Base-by-base conservation (phyloP, 768 basidiomycete genomes). In the Auriscalpium vulgare region DNA sequence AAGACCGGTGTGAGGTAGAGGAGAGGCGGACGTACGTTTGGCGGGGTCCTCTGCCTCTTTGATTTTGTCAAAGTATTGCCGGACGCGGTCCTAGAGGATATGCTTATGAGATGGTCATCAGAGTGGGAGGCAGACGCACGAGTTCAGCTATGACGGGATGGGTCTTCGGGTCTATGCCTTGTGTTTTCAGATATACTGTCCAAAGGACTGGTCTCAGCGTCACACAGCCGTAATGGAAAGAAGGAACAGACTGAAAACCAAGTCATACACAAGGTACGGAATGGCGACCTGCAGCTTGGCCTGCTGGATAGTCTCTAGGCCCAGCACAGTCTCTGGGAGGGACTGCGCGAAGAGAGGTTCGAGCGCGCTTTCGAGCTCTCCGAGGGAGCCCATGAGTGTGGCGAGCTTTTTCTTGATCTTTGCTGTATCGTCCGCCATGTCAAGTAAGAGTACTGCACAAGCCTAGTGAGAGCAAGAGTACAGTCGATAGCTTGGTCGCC, bases 251-350 rank as follows among this genome's bases (percentile, higher is more conserved):
- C 91, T 84, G 71, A 91, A 91, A n/a, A 91, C 72, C 10, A 94
- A 77, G 68, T 92, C 90, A 65, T 93, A 90, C 3, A 87, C 77
- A 35, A 90, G 75, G 69, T 93, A 93, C n/a, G 89, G 88, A 45
- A 93, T 65, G 37, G 82, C 74, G 6, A 84, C 84, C 59, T 93
- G 87, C 3, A 92, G 69, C 68, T 91, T 91, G 23, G 90, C 91
- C 63, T 90, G 87, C 57, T 91, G 85, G 19, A 93, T 74, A 8
- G 82, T 80, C 58, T 88, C 83, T 23, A 91, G 75, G 11, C 74
- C 74, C 21, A 85, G 69, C 14, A 84, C 65, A 0, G 83, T 81
- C 61, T 91, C 86, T 6, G 84, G 78, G 13, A 93, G 76, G 2
- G 86, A 76, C 56, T 85, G 79, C 0, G 84, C 69, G 45, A 92